Conservation (phyloP, 192 early-diverging fungal genomes). For the Fimicolochytrium jonesii region DNA sequence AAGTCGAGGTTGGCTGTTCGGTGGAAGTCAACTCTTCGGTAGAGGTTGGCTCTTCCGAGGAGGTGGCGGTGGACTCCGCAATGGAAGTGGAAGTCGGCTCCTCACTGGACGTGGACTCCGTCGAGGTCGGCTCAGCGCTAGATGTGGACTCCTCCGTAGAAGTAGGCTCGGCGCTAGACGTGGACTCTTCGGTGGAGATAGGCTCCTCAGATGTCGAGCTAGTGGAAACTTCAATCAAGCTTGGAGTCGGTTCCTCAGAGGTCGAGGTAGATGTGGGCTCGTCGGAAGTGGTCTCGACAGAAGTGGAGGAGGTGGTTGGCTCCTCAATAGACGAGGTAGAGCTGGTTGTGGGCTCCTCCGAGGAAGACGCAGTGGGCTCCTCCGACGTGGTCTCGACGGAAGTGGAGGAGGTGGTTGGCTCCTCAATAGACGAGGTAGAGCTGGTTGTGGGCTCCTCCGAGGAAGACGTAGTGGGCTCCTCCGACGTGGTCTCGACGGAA, state of each 20-base stretch:
- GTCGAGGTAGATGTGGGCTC: no score
- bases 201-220: neutral
- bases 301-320: neutral
- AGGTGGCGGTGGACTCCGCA: no score
- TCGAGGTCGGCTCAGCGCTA: neutral
- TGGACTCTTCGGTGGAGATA: neutral
- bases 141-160: neutral
- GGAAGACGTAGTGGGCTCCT: neutral
- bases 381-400: neutral
- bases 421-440: no score
- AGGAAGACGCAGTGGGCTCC: neutral
- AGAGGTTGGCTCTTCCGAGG: no score
- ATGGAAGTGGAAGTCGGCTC: no score
- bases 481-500: neutral
- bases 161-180: neutral
- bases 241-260: no score
- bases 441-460: neutral
- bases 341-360: neutral
- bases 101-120: no score
- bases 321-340: no score
- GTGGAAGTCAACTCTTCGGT: no score
- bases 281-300: neutral
- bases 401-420: constrained; percentile 2
- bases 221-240: neutral
- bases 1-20: no score